Conservation (phyloP, 2,329 filamentous ascomycete species). For the Sphaerostilbella broomeana region DNA sequence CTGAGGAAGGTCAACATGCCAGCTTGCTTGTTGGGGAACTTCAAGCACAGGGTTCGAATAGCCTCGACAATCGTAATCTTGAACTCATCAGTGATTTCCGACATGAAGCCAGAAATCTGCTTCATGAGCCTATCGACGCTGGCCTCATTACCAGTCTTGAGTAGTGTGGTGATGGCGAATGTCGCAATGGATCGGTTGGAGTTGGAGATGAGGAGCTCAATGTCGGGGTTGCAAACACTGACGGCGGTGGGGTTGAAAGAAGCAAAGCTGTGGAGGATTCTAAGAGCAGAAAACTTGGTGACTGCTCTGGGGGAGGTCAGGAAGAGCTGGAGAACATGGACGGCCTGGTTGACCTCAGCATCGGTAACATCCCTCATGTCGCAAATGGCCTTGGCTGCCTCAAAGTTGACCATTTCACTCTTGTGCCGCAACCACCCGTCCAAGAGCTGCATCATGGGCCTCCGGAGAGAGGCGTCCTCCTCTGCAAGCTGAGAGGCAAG, state of each 20-base stretch:
- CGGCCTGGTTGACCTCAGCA: slow-evolving; percentile 81
- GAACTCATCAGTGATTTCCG: slow-evolving; percentile 98
- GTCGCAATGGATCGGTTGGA: slow-evolving; percentile 96
- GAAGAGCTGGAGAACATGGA: slow-evolving; percentile 94
- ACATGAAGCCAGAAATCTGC: slow-evolving; percentile 97
- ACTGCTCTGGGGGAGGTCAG: slow-evolving; percentile 90
- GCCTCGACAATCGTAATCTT: slow-evolving; percentile 99
- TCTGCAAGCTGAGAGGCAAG: slow-evolving; percentile 90
- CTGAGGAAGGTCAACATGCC: slow-evolving; percentile 97
- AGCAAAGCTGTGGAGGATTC: slow-evolving; percentile 93
- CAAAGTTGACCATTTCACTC: slow-evolving; percentile 99
- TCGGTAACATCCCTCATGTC: slow-evolving; percentile 91
- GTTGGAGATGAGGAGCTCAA: slow-evolving; percentile 94
- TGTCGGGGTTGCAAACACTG: slow-evolving; percentile 91
- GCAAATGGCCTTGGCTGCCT: slow-evolving; percentile 96
- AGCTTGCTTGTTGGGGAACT: slow-evolving; percentile 97
- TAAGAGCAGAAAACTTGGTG: slow-evolving; percentile 94
- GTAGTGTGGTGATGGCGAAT: slow-evolving; percentile 93
- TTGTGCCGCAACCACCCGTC: slow-evolving; percentile 97
- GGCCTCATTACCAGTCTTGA: slow-evolving; percentile 97
- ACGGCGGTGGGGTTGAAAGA: slow-evolving; percentile 94
- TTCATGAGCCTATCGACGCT: slow-evolving; percentile 98
- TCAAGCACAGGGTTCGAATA: slow-evolving; percentile 90
- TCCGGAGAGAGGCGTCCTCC: slow-evolving; percentile 81
- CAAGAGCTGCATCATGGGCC: slow-evolving; percentile 94